phyloP scores from a whole-genome alignment of 176 grass and related monocot genomes.

The Hsuehochloa calcarea region DNA sequence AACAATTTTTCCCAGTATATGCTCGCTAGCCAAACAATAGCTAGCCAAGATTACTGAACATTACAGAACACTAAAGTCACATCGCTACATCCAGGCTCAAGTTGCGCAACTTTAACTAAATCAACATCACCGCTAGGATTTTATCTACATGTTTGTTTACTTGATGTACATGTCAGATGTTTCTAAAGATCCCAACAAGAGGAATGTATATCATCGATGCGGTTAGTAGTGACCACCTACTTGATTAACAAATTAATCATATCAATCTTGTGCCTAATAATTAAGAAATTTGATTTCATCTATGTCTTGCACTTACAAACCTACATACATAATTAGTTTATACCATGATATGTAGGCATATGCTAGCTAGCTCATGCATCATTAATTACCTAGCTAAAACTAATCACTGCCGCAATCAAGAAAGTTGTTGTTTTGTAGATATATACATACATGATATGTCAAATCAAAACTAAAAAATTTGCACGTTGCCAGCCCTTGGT shows the following conservation, averaged over 20 bases:
- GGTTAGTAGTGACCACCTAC: conserved; percentile 5
- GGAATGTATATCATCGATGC: conserved; percentile 8
- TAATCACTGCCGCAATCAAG: neutral
- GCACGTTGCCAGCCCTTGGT: too few relatives aligned
- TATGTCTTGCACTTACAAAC: too few relatives aligned
- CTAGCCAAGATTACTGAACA: conserved; percentile 10
- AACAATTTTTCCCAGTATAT: neutral
- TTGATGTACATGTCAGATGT: conserved; percentile 24
- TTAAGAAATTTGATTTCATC: too few relatives aligned
- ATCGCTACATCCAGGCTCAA: conserved; percentile 15
- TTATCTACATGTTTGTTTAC: conserved; percentile 21
- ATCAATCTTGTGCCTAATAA: neutral
- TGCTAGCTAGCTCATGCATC: neutral
- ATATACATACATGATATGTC: too few relatives aligned
- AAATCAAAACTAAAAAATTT: too few relatives aligned
- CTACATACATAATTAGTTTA: neutral
- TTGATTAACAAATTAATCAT: neutral
- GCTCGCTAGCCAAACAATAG: neutral
- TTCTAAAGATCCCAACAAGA: conserved; percentile 40
- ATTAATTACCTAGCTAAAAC: neutral
- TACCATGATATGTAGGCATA: neutral
- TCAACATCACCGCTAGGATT: neutral
- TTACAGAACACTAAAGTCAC: conserved; percentile 32
- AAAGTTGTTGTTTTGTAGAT: too few relatives aligned
- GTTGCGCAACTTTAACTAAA: conserved; percentile 28